A percentile compares a stretch with the other conserved stretches of the same genome.
Evolutionary conservation across 495 filamentous ascomycete genomes (phyloP).

Genomic region (Aspergillus coremiiformis): DNA sequence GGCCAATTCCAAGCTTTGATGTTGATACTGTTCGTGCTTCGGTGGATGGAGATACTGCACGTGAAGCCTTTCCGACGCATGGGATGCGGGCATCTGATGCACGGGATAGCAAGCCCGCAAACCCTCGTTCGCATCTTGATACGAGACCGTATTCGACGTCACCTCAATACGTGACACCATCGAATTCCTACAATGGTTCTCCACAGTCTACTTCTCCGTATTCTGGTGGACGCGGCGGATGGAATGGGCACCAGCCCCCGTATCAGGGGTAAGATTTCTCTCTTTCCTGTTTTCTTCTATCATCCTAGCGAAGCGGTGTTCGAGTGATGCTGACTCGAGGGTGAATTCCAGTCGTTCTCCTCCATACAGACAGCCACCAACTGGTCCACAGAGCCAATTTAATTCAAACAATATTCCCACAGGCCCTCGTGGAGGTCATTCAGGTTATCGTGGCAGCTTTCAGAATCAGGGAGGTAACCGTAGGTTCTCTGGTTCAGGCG

Average conservation of each 20-base stretch:
- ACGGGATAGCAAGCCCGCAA: slow-evolving; percentile 23
- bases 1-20: slow-evolving; percentile 31
- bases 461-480: slow-evolving; percentile 46
- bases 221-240: slow-evolving; percentile 46
- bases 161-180: slow-evolving; percentile 50
- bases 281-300: not conserved
- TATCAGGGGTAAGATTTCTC: slow-evolving; percentile 51
- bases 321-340: not conserved
- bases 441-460: slow-evolving; percentile 47
- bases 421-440: slow-evolving; percentile 46
- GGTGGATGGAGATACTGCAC: slow-evolving; percentile 19
- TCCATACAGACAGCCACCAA: slow-evolving; percentile 43
- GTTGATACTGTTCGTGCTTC: slow-evolving; percentile 19
- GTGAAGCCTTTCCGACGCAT: slow-evolving; percentile 32
- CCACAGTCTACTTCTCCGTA: slow-evolving; percentile 63
- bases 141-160: slow-evolving; percentile 49
- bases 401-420: slow-evolving; percentile 46
- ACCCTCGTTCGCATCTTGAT: slow-evolving; percentile 32
- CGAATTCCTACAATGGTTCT: slow-evolving; percentile 57
- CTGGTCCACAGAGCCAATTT: slow-evolving; percentile 44
- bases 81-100: slow-evolving; percentile 29
- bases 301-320: not conserved
- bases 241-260: slow-evolving; percentile 44
- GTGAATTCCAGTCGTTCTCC: slow-evolving; percentile 35
- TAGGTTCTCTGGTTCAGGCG: slow-evolving; percentile 28